Evolutionary conservation across 768 basidiomycete species (phyloP).

Genomic region (Suillus sp.): DNA sequence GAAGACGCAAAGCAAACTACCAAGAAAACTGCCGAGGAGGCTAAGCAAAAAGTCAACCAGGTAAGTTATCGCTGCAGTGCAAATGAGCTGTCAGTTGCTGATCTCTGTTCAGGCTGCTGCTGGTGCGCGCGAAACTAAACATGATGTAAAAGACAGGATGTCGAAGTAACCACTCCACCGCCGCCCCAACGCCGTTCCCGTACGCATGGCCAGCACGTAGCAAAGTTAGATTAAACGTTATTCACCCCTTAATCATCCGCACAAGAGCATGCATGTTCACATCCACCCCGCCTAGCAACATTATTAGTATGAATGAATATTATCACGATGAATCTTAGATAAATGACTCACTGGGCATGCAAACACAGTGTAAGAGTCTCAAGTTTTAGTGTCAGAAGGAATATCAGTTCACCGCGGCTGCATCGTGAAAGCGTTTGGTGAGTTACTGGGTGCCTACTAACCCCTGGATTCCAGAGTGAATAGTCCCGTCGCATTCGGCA

Average conservation of each 20-base stretch:
- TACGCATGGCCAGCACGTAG: neutral
- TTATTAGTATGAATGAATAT: neutral
- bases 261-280: neutral
- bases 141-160: constrained; percentile 19
- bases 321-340: neutral
- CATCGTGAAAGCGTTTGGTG: neutral
- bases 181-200: neutral
- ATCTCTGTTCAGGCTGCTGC: constrained; percentile 16
- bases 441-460: neutral
- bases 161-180: neutral
- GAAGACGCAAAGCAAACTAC: constrained; percentile 10
- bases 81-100: neutral
- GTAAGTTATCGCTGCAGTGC: neutral
- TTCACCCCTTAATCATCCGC: neutral
- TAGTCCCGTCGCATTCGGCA: neutral
- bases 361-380: neutral
- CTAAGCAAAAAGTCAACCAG: constrained; percentile 17
- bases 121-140: constrained; percentile 21
- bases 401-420: neutral
- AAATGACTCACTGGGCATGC: neutral
- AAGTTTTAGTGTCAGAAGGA: neutral
- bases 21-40: constrained; percentile 17
- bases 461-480: neutral
- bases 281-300: neutral
- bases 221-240: neutral